Base-by-base conservation (phyloP, 495 filamentous ascomycete species). In the Hyaloscypha variabilis region DNA sequence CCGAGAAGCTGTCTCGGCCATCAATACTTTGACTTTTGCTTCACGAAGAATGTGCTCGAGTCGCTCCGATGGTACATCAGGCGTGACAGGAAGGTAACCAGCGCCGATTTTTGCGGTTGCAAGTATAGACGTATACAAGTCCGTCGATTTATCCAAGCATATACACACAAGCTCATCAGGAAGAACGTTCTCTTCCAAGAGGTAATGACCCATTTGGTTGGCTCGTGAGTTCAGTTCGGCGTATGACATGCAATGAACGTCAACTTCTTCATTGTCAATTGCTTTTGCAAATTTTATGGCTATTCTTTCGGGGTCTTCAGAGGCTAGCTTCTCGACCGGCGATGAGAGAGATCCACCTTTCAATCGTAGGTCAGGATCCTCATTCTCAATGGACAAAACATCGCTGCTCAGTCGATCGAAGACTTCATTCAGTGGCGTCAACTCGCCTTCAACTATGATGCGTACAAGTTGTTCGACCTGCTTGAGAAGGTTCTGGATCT, bases 31-130 rank as follows among this genome's bases (percentile, higher is more conserved):
- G 25, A 87, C 78, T 4, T 74, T 73, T 2, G 87, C 80, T 53
- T 85, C 80, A 14, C 75, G 42, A 8, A 93, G 64, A 52, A 92
- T 87, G 8, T 76, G 72, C 19, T 75, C 67, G 14, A 88, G 76
- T 42, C 87, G 78, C 28, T 85, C 76, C 0, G 64, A 26, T 2
- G 91, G 89, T 0, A 86, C 87, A n/a, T 79, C 83, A 13, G 89
- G 85, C 1, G 87, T 79, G 17, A 95, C 76, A 0, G 90, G 89
- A 52, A 94, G 73, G 73, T 94, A 92, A 31, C 88, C 91, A 60
- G 86, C 88, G 10, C 91, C 91, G 14, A 83, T 76, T 64, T 94
- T 93, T 3, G 91, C 70, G 21, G 90, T 82, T 0, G 88, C 92
- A 25, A 96, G 77, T 26, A 94, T 88, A 0, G 87, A 80, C 25